A percentile compares a stretch with the other conserved stretches of the same genome.
These are phyloP conservation scores for Kalaharituber pfeilii DNA, from an alignment of 2,329 filamentous ascomycete species.

Conservation along the genomic window DNA sequence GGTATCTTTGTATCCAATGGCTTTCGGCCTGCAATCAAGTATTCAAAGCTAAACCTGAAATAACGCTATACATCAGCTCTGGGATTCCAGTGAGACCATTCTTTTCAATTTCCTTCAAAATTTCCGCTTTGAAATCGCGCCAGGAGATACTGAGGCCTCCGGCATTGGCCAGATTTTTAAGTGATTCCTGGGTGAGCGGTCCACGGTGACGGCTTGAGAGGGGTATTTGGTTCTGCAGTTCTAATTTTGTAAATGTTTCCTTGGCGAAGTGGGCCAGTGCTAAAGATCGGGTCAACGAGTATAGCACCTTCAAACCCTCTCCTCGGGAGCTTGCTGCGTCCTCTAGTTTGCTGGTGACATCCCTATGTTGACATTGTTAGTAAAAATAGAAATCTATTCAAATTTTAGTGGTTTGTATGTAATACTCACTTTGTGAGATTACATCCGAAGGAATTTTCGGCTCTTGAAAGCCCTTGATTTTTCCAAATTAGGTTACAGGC, in stretches of 20 bases:
- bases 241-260: slow-evolving; percentile 37
- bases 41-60: slow-evolving; percentile 34
- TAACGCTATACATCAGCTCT: slow-evolving; percentile 61
- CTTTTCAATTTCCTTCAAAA: slow-evolving; percentile 48
- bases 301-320: slow-evolving; percentile 32
- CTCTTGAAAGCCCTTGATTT: slow-evolving; percentile 45
- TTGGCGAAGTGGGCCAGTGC: slow-evolving; percentile 40
- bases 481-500: slow-evolving; percentile 73
- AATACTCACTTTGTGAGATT: slow-evolving; percentile 28
- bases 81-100: slow-evolving; percentile 49
- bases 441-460: slow-evolving; percentile 43
- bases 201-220: slow-evolving; percentile 41
- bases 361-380: no score
- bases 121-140: slow-evolving; percentile 58
- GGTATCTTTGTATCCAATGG: no score
- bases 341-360: slow-evolving; percentile 16
- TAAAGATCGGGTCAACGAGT: slow-evolving; percentile 43
- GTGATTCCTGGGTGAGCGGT: slow-evolving; percentile 51
- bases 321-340: slow-evolving; percentile 17
- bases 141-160: slow-evolving; percentile 52
- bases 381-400: not conserved
- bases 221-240: slow-evolving; percentile 36
- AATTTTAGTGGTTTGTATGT: not conserved
- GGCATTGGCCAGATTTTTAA: slow-evolving; percentile 42
- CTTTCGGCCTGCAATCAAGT: not conserved